Evolutionary conservation across 1,284 basidiomycete genomes (phyloP), one percentile per base, ranked within the genome.

Genomic region (Pseudozyma pruni): DNA sequence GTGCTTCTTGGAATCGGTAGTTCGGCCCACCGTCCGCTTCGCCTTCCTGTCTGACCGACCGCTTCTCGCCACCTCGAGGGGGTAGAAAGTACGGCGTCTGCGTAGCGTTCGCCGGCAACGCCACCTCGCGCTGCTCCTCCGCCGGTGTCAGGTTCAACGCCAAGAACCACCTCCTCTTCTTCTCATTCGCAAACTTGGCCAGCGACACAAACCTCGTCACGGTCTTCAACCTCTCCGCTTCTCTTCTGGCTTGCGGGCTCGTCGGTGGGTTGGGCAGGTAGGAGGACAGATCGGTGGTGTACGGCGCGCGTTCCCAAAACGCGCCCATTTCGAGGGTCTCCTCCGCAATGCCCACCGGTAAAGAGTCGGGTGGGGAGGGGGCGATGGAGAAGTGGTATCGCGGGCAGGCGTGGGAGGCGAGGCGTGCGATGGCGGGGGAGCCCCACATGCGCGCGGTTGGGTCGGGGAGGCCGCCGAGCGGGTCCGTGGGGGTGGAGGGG

Each of bases 281-380:
- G 3, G 57, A 44, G 10, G 51, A 42, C 0, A 72, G 51, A 22
- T 63, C 55, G 29, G 74, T 78, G 14, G 45, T 19, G 56, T 79
- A 82, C 10, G 80, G 80, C 29, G 66, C 53, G 0, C 80, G 66
- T 43, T 82, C 80, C 68, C 73, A 82, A 46, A 76, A 82, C 9
- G 61, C 61, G 19, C 80, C 80, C 35, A 49, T 60, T 11, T 29
- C 40, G 5, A 66, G 39, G 14, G 59, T 49, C 6, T 68, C 66
- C 4, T 33, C 11, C 0, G 33, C 44, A 11, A 73, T 55, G 1
- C 67, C 70, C 1, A 74, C 70, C 7, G 69, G 13, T 10, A 48
- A 49, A 1, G 29, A 22, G 8, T 44, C 32, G 8, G 45, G 8
- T 1, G 38, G 1, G 0, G 54, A 46, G 1, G 76, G 79, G 4